Percentiles rank a stretch among this genome's conserved stretches.
phyloP scores from a whole-genome alignment of 2,329 filamentous ascomycete genomes.

The Lasiodiplodia citricola region DNA sequence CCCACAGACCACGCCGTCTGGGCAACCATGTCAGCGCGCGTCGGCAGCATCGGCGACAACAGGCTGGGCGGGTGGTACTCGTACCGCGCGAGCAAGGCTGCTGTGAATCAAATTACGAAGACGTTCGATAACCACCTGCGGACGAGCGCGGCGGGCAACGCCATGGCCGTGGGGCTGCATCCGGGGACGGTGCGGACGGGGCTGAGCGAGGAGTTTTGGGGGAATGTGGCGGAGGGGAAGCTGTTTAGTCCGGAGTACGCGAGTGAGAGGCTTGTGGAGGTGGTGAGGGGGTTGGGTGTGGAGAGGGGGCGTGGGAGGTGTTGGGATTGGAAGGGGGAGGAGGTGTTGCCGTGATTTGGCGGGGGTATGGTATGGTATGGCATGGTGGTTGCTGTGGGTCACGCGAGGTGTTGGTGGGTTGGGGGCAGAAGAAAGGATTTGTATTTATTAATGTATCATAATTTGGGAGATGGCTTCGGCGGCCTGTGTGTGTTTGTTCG shows the following conservation, averaged over 20 bases:
- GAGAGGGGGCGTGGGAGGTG: conserved; percentile 54
- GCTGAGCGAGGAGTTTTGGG: conserved; percentile 75
- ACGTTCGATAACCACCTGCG: conserved; percentile 72
- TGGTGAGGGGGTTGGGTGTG: conserved; percentile 61
- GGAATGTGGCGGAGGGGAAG: conserved; percentile 63
- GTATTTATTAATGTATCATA: neutral
- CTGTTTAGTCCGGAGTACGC: conserved; percentile 71
- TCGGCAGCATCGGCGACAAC: conserved; percentile 77
- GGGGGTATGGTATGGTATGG: neutral
- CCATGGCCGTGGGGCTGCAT: conserved; percentile 73
- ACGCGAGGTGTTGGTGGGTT: conserved; percentile 32
- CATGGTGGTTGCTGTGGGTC: neutral
- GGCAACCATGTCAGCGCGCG: conserved; percentile 78
- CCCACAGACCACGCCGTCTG: conserved; percentile 64
- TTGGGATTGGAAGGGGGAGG: conserved; percentile 48
- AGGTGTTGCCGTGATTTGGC: conserved; percentile 40
- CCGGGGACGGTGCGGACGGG: conserved; percentile 81
- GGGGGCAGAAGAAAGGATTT: neutral
- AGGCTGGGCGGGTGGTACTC: conserved; percentile 78
- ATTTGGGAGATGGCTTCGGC: neutral
- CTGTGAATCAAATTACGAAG: conserved; percentile 72
- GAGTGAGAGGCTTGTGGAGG: conserved; percentile 66
- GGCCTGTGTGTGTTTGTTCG: neutral
- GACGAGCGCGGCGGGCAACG: conserved; percentile 63
- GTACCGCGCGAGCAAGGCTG: conserved; percentile 78